Conservation (phyloP, 106 monocot species). For the Triglochin maritima region DNA sequence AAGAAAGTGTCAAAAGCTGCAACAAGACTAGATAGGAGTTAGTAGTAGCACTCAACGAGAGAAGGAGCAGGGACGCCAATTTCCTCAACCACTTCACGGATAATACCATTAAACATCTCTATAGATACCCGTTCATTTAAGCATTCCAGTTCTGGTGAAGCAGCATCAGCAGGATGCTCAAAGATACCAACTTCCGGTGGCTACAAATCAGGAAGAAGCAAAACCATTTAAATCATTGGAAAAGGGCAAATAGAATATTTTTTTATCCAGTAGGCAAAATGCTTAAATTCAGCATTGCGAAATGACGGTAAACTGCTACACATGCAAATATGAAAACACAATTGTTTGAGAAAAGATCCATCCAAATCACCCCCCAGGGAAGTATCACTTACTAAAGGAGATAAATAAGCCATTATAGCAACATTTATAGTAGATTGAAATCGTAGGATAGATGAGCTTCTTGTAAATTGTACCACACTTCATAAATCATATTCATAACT, state of each 20-base stretch:
- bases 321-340: not conserved
- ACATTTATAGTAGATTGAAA: no score
- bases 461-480: no score
- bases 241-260: not conserved
- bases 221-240: not conserved
- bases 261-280: not conserved
- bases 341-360: no score
- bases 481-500: no score
- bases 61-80: constrained; percentile 69
- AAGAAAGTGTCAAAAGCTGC: not conserved
- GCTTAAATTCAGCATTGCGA: not conserved
- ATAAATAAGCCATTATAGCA: no score
- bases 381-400: no score
- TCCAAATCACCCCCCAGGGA: no score
- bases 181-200: constrained; percentile 77
- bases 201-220: constrained; percentile 26
- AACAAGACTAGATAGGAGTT: not conserved
- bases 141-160: constrained; percentile 3
- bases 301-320: not conserved
- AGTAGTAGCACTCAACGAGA: constrained; percentile 28
- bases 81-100: constrained; percentile 96
- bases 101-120: constrained; percentile 95
- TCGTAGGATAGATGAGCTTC: no score
- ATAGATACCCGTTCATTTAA: constrained; percentile 52
- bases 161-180: constrained; percentile 32